These are phyloP conservation scores for Coprinellus micaceus DNA, from an alignment of 768 basidiomycete genomes.

Conservation along the genomic window DNA sequence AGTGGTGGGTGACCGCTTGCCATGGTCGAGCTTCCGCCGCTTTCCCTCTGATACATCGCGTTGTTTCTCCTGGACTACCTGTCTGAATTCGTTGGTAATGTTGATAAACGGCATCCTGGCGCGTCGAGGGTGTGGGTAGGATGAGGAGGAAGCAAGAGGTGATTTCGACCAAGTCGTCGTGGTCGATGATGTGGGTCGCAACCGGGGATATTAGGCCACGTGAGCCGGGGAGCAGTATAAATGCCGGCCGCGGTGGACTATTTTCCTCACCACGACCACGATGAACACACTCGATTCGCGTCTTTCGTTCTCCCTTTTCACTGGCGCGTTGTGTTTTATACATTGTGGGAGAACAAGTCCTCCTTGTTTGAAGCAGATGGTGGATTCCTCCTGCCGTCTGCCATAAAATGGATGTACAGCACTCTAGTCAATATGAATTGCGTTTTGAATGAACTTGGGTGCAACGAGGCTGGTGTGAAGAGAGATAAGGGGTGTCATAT, in stretches of 20 bases:
- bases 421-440: background rate
- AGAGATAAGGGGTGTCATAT: no score
- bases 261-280: slow-evolving; percentile 18
- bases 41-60: slow-evolving; percentile 40
- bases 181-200: slow-evolving; percentile 8
- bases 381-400: slow-evolving; percentile 49
- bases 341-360: slow-evolving; percentile 28
- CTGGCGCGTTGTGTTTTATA: slow-evolving; percentile 8
- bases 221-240: background rate
- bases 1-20: background rate
- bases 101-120: slow-evolving; percentile 51
- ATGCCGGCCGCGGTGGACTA: background rate
- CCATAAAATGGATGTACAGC: slow-evolving; percentile 46
- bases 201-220: slow-evolving; percentile 1
- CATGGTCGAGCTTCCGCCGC: slow-evolving; percentile 40
- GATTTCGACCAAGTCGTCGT: background rate
- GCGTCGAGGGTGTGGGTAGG: slow-evolving; percentile 4
- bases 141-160: background rate
- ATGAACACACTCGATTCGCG: slow-evolving; percentile 13
- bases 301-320: slow-evolving; percentile 10
- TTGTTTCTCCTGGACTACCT: slow-evolving; percentile 47
- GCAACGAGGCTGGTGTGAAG: background rate
- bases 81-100: slow-evolving; percentile 61
- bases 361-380: slow-evolving; percentile 77
- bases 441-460: background rate